These are phyloP conservation scores for Leccinum rimulosum DNA, from an alignment of 768 basidiomycete genomes.

Conservation along the genomic window DNA sequence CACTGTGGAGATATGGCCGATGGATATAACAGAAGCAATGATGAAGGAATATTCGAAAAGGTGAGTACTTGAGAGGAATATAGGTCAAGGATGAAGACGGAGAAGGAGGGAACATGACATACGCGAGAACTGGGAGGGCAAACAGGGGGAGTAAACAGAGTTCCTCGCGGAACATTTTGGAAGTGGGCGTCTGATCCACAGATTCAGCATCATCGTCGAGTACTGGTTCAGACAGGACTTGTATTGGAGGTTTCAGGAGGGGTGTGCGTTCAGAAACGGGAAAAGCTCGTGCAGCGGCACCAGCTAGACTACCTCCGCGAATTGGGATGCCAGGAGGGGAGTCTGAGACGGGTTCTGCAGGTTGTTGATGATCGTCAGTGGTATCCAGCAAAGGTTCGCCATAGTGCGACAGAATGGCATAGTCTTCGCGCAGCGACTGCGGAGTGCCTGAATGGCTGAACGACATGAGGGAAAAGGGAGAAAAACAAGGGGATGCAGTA, in stretches of 20 bases:
- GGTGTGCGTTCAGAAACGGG: constrained; percentile 53
- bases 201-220: constrained; percentile 22
- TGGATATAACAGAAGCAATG: constrained; percentile 78
- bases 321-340: constrained; percentile 22
- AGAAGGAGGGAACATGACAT: constrained; percentile 22
- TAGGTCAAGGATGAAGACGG: not conserved
- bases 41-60: constrained; percentile 84
- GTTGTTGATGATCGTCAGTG: constrained; percentile 30
- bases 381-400: constrained; percentile 40
- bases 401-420: constrained; percentile 57
- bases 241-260: constrained; percentile 50
- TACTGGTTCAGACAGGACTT: constrained; percentile 54
- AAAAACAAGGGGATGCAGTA: not conserved
- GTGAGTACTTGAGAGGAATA: constrained; percentile 52
- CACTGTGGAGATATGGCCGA: constrained; percentile 88
- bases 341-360: constrained; percentile 7
- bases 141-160: constrained; percentile 56
- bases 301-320: constrained; percentile 1
- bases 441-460: constrained; percentile 31
- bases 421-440: constrained; percentile 60
- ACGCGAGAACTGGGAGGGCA: constrained; percentile 73
- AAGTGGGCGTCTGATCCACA: constrained; percentile 19
- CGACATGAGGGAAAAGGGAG: constrained; percentile 31
- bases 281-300: not conserved
- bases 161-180: constrained; percentile 55